A percentile compares a stretch with the other conserved stretches of the same genome.
These are phyloP conservation scores for Eruca vesicaria DNA, from an alignment of 441 rosid species.

Conservation along the genomic window DNA sequence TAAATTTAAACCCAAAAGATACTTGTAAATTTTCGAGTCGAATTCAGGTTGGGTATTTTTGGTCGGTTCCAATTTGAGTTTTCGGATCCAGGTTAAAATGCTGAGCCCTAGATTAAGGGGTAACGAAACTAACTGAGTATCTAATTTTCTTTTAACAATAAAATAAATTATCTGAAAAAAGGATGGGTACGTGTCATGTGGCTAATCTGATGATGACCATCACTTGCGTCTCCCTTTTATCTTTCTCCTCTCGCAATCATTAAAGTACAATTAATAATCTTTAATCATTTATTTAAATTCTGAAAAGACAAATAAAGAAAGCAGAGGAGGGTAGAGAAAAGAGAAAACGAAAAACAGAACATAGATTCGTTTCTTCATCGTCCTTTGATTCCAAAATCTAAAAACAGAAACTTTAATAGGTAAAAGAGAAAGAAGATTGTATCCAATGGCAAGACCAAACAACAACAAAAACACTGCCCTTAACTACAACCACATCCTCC, in stretches of 20 bases:
- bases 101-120: too few species aligned
- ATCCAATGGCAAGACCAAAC: conserved; percentile 82
- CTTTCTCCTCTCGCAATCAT: conserved; percentile 22
- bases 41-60: too few species aligned
- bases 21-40: too few species aligned
- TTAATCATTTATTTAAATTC: background rate
- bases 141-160: too few species aligned
- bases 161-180: background rate
- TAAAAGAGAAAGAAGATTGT: conserved; percentile 5
- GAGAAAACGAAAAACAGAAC: background rate
- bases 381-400: background rate
- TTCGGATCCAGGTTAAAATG: too few species aligned
- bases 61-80: too few species aligned
- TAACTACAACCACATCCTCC: conserved; percentile 70
- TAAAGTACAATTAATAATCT: background rate
- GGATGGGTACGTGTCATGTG: conserved; percentile 10
- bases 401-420: too few species aligned
- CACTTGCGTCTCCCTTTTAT: conserved; percentile 25
- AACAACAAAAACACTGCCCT: conserved; percentile 67
- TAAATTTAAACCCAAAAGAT: too few species aligned
- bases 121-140: too few species aligned
- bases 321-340: background rate
- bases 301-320: background rate
- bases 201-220: background rate
- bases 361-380: background rate